These are phyloP conservation scores for Brasenia schreberi DNA, from an alignment of 164 flowering plant species.

Conservation along the genomic window DNA sequence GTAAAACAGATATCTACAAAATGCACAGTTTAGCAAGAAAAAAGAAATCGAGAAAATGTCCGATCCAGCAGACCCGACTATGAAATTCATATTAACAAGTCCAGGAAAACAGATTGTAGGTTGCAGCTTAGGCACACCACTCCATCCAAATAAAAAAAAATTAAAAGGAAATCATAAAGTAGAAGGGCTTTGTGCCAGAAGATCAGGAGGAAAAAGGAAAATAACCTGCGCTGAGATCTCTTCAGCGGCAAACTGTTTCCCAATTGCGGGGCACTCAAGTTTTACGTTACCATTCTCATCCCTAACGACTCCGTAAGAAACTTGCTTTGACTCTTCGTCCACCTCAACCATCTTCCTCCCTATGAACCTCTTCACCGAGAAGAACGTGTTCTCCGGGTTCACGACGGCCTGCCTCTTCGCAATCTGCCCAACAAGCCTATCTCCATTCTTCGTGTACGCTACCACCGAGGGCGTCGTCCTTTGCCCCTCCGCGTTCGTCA, in stretches of 20 bases:
- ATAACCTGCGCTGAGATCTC: slow-evolving; percentile 67
- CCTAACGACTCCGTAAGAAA: slow-evolving; percentile 39
- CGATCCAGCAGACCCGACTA: too few species aligned
- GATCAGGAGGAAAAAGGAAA: background rate
- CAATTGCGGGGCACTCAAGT: slow-evolving; percentile 63
- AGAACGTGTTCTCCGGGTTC: slow-evolving; percentile 85
- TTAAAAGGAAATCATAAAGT: too few species aligned
- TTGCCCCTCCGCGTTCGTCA: slow-evolving; percentile 57
- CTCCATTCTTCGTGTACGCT: slow-evolving; percentile 85
- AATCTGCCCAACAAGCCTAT: slow-evolving; percentile 83
- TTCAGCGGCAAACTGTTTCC: slow-evolving; percentile 64
- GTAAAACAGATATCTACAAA: too few species aligned
- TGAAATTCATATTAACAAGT: too few species aligned
- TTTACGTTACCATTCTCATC: slow-evolving; percentile 72
- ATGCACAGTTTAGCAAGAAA: too few species aligned
- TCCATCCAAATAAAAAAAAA: too few species aligned
- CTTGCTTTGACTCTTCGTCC: slow-evolving; percentile 58
- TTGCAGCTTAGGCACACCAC: too few species aligned
- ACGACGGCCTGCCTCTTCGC: slow-evolving; percentile 94
- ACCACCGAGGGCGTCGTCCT: slow-evolving; percentile 95
- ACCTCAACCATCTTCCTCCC: slow-evolving; percentile 69
- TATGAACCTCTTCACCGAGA: slow-evolving; percentile 68
- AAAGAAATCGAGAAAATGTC: too few species aligned
- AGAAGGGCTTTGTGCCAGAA: too few species aligned
- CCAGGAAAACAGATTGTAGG: too few species aligned